Evolutionary conservation across 2,329 filamentous ascomycete species (phyloP), one percentile per base, ranked within the genome.

Genomic region (Clonostachys sp.): DNA sequence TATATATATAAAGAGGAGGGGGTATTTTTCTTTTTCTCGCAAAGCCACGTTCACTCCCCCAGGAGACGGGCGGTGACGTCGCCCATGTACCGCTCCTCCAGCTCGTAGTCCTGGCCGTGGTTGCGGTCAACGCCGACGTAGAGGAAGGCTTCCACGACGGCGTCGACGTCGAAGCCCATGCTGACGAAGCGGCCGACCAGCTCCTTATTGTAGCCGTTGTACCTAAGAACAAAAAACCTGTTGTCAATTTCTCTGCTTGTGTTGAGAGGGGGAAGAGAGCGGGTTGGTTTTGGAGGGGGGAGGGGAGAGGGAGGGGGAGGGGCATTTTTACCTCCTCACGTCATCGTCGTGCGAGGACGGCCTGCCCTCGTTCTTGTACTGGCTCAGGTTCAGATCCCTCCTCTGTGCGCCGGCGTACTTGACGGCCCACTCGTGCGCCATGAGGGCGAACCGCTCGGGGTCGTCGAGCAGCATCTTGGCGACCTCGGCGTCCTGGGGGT

Each of bases 401-500:
- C 60, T 60, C 4, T 88, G 88, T 14, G 94, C 94, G 34, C 85
- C 83, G 2, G 92, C 94, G 64, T 91, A 81, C 56, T 81, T 79
- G 41, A 95, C 81, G 4, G 94, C 89, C 94, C 94, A 99, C 55
- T 96, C 88, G 52, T 91, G 83, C 1, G 94, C 94, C 54, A 87
- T 86, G 53, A 83, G 78, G 47, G 88, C 83, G 60, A 96, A 97
- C 48, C 84, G 81, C 43, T 87, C 81, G 0, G 89, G 90, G 42
- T 88, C 80, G 3, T 84, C 80, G 50, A 95, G 75, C 60, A 97
- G 77, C 89, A 96, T 95, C 59, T 80, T 83, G 20, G 94, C 94
- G 2, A 97, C 94, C 65, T 96, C 90, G 38, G 91, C 91, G 61
- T 99, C 94, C 71, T 99, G 94, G 0, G 94, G 94, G 55, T 99